Evolutionary conservation across 2,329 filamentous ascomycete species (phyloP).

Genomic region (Thelonectria olida): DNA sequence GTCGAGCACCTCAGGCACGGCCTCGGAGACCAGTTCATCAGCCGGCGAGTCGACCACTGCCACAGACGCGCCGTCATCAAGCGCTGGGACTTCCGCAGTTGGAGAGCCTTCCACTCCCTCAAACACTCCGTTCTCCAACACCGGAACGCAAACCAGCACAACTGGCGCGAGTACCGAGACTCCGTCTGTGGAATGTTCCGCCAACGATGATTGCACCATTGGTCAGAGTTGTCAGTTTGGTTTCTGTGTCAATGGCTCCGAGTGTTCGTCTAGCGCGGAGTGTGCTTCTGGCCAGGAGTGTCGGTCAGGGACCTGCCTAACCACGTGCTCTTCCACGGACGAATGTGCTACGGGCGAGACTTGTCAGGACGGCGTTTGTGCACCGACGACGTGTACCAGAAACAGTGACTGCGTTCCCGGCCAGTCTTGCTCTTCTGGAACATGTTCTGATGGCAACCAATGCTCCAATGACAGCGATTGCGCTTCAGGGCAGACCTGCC

Average conservation of each 20-base stretch:
- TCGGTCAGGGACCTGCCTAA: background rate
- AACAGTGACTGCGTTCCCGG: background rate
- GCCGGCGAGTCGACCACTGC: background rate
- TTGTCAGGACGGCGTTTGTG: background rate
- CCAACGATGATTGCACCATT: constrained; percentile 1
- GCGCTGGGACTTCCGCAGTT: background rate
- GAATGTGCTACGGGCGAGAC: background rate
- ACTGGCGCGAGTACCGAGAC: background rate
- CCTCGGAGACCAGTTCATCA: background rate
- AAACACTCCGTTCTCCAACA: background rate
- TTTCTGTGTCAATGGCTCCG: background rate
- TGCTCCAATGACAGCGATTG: background rate
- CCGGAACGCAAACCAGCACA: background rate
- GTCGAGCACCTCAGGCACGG: background rate
- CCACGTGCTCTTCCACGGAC: background rate
- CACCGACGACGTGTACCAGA: background rate
- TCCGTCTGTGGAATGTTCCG: background rate
- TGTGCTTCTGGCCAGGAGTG: background rate
- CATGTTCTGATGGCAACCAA: background rate
- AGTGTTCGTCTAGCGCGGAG: background rate
- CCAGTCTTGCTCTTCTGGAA: background rate
- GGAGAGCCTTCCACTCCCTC: background rate
- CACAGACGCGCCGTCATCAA: background rate
- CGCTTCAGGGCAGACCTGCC: background rate
- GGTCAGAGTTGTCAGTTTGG: constrained; percentile 2